Evolutionary conservation across 179 eudicot genomes (phyloP), one percentile per base, ranked within the genome.

Genomic region (Pouteria campechiana): DNA sequence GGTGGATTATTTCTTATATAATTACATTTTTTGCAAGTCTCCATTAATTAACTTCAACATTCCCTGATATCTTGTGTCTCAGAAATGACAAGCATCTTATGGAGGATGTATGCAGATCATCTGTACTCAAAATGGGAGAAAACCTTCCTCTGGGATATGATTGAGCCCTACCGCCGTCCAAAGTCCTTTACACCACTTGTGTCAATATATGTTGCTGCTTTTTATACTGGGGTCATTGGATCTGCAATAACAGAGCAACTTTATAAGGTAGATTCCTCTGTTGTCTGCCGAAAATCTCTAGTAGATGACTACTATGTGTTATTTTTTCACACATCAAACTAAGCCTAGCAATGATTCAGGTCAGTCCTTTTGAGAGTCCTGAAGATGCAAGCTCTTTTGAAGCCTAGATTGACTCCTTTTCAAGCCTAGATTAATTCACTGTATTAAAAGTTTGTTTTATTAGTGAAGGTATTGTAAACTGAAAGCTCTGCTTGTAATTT

Each of bases 91-190:
- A 85, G 81, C 60, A 78, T 85, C 52, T 37, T 89, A 40, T 89
- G 97, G 97, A 70, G 72, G 54, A 89, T 78, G 70, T 85, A 89
- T 68, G 95, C 95, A 16, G 85, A 85, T 55, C 68, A 85, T 60
- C 42, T 76, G 27, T 58, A 69, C 46, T 56, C 72, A 0, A 89
- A 79, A 65, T 85, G 93, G 97, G 83, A 89, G 54, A 81, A 60
- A 49, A 79, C 79, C 0, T 40, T 81, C 42, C 69, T 85, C 17
- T 89, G 97, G 97, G 93, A 79, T 60, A 81, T 81, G 93, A 56
- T 85, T 58, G 97, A 89, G 37, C 93, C 93, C 15, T 85, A 72
- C 50, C 63, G 79, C 51, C 69, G 89, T 2, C 95, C 95, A 32
- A 89, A 81, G 66, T 56, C 95, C 1, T 89, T 89, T 52, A 81